Base-by-base conservation (phyloP, 2,329 filamentous ascomycete genomes). In the Emericellopsis atlantica region DNA sequence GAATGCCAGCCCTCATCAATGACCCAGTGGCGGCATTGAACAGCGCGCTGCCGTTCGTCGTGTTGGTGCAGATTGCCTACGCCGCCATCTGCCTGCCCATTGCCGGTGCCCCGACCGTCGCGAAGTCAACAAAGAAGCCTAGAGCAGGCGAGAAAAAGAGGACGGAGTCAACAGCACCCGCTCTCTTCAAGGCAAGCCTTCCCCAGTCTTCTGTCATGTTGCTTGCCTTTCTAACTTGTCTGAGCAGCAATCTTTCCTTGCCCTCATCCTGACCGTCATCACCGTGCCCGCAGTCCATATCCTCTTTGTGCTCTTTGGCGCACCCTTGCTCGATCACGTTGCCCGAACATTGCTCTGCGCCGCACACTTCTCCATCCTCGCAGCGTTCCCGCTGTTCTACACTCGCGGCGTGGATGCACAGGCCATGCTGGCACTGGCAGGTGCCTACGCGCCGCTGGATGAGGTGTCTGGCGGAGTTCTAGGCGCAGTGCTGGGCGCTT, bases 271-370 rank as follows among this genome's bases (percentile, higher is more conserved):
- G 71, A 79, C 85, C 2, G 71, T 76, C 2, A 70, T 92, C 48
- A 67, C 89, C 43, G 81, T 84, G 7, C 72, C 90, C 26, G 58
- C 58, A 23, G 51, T 81, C 18, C 69, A 80, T 56, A 56, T 76
- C 35, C 62, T 79, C 32, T 74, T 93, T 52, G 70, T 96, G 53
- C 82, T 96, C 49, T 93, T 95, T 61, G 92, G 92, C 54, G 92
- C 90, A 7, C 92, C 92, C 0, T 69, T 94, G 40, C 84, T 90
- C 26, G 86, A 85, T 1, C 85, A 95, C 58, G 65, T 82, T 39
- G 56, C 69, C 4, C 82, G 93, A 49, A 98, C 92, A 1, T 57
- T 85, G 26, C 77, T 95, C 31, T 83, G 81, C 58, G 83, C 86
- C 3, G 74, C 82, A 2, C 89, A 96, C 58, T 74, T 96, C 45